Conservation (phyloP, 352 stramenopile species). For the Phytophthora pistaciae region DNA sequence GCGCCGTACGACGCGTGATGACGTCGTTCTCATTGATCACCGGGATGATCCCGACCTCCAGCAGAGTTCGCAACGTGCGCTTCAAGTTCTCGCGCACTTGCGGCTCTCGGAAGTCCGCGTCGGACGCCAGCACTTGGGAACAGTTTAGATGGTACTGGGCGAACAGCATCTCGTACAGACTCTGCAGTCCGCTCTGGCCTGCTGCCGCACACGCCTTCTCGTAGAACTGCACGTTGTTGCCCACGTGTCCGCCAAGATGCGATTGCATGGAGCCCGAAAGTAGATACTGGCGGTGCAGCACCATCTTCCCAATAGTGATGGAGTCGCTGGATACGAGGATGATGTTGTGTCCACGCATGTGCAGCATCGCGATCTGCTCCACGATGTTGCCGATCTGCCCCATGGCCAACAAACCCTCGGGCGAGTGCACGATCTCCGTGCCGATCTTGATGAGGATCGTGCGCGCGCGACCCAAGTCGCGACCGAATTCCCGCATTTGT, state of each 20-base stretch:
- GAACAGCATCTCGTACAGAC: conserved; percentile 89
- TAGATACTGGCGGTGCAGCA: conserved; percentile 83
- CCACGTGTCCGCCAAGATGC: conserved; percentile 73
- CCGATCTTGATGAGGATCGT: conserved; percentile 90
- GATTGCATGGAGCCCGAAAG: conserved; percentile 88
- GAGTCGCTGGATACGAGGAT: conserved; percentile 88
- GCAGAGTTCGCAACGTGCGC: conserved; percentile 64
- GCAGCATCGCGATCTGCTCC: conserved; percentile 83
- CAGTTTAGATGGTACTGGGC: conserved; percentile 86
- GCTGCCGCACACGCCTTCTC: conserved; percentile 78
- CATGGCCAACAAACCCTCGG: conserved; percentile 81
- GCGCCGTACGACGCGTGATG: conserved; percentile 74
- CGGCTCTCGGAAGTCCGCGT: conserved; percentile 79
- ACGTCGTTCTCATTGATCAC: conserved; percentile 91
- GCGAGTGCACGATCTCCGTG: conserved; percentile 87
- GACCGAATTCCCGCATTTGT: conserved; percentile 36
- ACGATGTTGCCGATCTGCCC: conserved; percentile 89
- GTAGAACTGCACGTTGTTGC: conserved; percentile 65
- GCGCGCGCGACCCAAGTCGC: conserved; percentile 61
- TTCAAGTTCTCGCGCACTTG: conserved; percentile 73
- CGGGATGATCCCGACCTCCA: conserved; percentile 87
- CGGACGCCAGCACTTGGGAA: conserved; percentile 82
- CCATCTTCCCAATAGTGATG: conserved; percentile 82
- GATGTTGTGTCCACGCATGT: conserved; percentile 86
- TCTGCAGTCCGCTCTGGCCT: conserved; percentile 84